phyloP scores from a whole-genome alignment of 495 filamentous ascomycete species.

The Copromyces sp. region DNA sequence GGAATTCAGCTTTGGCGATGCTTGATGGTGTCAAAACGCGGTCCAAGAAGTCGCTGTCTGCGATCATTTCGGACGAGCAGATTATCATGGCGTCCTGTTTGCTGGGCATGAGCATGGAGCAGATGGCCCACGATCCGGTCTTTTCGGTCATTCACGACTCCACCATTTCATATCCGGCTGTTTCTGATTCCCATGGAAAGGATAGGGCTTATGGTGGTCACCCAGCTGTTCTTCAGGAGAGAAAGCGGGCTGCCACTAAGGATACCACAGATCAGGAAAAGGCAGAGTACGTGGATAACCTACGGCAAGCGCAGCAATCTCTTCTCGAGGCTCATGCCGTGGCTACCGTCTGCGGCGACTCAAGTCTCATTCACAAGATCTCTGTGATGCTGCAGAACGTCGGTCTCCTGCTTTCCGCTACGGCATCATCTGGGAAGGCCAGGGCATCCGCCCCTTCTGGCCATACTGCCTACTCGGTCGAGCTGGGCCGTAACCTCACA shows the following conservation, averaged over 20 bases:
- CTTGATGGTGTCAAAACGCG: conserved; percentile 39
- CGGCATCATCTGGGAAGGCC: conserved; percentile 26
- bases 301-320: conserved; percentile 50
- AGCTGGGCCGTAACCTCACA: conserved; percentile 51
- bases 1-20: conserved; percentile 38
- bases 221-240: background rate
- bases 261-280: conserved; percentile 22
- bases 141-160: conserved; percentile 88
- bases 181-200: conserved; percentile 27
- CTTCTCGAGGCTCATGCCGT: conserved; percentile 46
- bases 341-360: conserved; percentile 37
- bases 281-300: conserved; percentile 43
- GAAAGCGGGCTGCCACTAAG: conserved; percentile 8
- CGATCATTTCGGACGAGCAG: conserved; percentile 34
- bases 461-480: conserved; percentile 49
- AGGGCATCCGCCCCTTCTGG: conserved; percentile 41
- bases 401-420: conserved; percentile 55
- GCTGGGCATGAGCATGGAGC: conserved; percentile 49
- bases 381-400: conserved; percentile 50
- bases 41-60: conserved; percentile 21
- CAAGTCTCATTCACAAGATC: conserved; percentile 43
- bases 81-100: conserved; percentile 50
- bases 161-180: conserved; percentile 70
- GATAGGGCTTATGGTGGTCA: conserved; percentile 7
- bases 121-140: conserved; percentile 68